These are phyloP conservation scores for Keithomyces neogunnii DNA, from an alignment of 2,329 filamentous ascomycete species.

Conservation along the genomic window DNA sequence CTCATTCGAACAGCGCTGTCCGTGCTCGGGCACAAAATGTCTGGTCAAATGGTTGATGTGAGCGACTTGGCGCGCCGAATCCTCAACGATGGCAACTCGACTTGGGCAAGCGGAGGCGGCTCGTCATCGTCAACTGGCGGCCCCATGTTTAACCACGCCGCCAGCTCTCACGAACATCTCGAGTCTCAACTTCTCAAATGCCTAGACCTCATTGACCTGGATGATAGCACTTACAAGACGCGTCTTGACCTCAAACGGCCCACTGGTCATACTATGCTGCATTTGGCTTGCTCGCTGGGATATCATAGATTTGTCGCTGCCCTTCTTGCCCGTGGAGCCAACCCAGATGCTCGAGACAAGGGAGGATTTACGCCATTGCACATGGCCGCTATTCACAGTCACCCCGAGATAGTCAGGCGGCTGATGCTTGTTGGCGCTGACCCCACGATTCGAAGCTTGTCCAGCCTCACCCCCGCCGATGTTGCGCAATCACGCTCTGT, in stretches of 20 bases:
- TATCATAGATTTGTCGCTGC: slow-evolving; percentile 69
- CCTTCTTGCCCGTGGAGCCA: slow-evolving; percentile 68
- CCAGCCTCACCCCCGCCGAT: slow-evolving; percentile 63
- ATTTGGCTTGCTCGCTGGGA: slow-evolving; percentile 68
- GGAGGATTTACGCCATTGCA: slow-evolving; percentile 78
- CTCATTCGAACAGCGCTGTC: slow-evolving; percentile 60
- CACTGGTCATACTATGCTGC: slow-evolving; percentile 73
- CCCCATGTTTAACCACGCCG: slow-evolving; percentile 33
- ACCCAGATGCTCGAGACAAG: slow-evolving; percentile 65
- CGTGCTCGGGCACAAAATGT: slow-evolving; percentile 56
- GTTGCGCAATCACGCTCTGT: slow-evolving; percentile 59
- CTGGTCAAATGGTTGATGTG: slow-evolving; percentile 52
- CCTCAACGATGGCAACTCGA: slow-evolving; percentile 37
- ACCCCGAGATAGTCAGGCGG: slow-evolving; percentile 66
- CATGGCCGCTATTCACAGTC: slow-evolving; percentile 68
- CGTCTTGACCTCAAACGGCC: slow-evolving; percentile 56
- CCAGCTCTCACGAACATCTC: slow-evolving; percentile 37
- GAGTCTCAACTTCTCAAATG: slow-evolving; percentile 64
- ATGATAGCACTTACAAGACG: slow-evolving; percentile 61
- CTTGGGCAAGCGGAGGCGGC: slow-evolving; percentile 33
- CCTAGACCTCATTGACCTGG: slow-evolving; percentile 70
- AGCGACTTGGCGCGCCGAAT: slow-evolving; percentile 54
- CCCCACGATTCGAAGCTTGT: slow-evolving; percentile 58
- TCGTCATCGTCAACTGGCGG: slow-evolving; percentile 32
- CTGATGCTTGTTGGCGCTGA: slow-evolving; percentile 68